Conservation (phyloP, 1,139 yeast genomes). For the Kodamaea anthophila region DNA sequence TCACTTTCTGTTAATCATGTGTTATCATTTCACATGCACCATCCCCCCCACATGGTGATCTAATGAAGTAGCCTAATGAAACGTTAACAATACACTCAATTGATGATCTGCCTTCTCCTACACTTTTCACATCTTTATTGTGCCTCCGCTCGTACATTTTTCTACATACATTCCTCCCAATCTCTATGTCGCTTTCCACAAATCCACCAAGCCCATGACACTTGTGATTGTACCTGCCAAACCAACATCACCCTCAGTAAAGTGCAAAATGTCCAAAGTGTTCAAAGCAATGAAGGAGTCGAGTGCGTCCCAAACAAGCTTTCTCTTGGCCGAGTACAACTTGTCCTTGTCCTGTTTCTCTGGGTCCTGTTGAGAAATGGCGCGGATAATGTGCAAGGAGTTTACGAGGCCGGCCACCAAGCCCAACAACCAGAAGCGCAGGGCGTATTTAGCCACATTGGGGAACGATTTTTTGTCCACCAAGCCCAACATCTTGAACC, state of each 20-base stretch:
- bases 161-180: too few relatives aligned
- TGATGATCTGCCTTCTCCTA: background rate
- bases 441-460: conserved; percentile 36
- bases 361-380: conserved; percentile 9
- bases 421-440: conserved; percentile 76
- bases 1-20: too few relatives aligned
- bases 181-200: conserved; percentile 45
- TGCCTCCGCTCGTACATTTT: background rate
- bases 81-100: background rate
- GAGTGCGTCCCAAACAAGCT: conserved; percentile 71
- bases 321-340: conserved; percentile 47
- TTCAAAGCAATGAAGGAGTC: conserved; percentile 76
- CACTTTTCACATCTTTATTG: background rate
- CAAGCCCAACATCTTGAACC: conserved; percentile 53
- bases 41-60: too few relatives aligned
- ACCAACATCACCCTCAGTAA: conserved; percentile 79
- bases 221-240: conserved; percentile 83
- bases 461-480: conserved; percentile 31
- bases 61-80: too few relatives aligned
- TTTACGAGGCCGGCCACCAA: conserved; percentile 57
- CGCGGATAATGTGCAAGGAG: conserved; percentile 23
- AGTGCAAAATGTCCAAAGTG: conserved; percentile 53
- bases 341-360: conserved; percentile 23
- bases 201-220: conserved; percentile 65
- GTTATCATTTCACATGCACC: too few relatives aligned